Percentiles rank a stretch among this genome's conserved stretches.
These are phyloP conservation scores for Peronospora destructor DNA, from an alignment of 352 stramenopile species.

Conservation along the genomic window DNA sequence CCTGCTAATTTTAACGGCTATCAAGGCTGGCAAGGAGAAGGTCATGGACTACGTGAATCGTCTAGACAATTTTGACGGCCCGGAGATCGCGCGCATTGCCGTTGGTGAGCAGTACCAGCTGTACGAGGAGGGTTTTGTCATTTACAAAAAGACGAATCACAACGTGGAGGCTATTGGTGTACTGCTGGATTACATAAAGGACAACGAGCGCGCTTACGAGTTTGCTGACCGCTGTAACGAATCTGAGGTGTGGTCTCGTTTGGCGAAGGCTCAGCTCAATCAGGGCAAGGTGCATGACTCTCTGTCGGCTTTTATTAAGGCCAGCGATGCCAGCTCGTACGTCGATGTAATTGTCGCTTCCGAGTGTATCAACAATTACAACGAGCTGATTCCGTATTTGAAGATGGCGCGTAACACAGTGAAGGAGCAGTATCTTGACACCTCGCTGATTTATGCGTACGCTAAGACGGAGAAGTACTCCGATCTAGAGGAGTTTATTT, in stretches of 20 bases:
- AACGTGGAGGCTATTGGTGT: constrained; percentile 92
- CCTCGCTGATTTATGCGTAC: constrained; percentile 98
- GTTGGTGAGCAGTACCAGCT: constrained; percentile 97
- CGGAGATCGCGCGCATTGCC: constrained; percentile 98
- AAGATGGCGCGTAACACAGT: constrained; percentile 99
- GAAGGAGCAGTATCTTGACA: constrained; percentile 99
- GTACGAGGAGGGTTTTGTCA: constrained; percentile 99
- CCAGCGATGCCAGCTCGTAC: constrained; percentile 96
- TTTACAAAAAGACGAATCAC: constrained; percentile 99
- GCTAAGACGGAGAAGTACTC: constrained; percentile 98
- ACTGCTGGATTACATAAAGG: constrained; percentile 93
- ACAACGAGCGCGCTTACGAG: constrained; percentile 97
- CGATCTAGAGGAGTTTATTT: constrained; percentile 99
- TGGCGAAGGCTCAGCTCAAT: constrained; percentile 98
- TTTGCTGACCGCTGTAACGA: constrained; percentile 98
- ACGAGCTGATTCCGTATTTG: constrained; percentile 96
- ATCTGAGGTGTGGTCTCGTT: constrained; percentile 97
- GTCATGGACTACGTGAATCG: constrained; percentile 99
- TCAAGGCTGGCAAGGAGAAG: constrained; percentile 96
- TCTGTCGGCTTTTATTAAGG: constrained; percentile 99
- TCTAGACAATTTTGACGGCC: constrained; percentile 99
- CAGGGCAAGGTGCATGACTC: constrained; percentile 93
- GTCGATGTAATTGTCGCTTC: constrained; percentile 96
- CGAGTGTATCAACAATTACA: constrained; percentile 95
- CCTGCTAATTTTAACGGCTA: constrained; percentile 99